Base-by-base conservation (phyloP, 2,329 filamentous ascomycete genomes). In the Sarocladium brachiariae region DNA sequence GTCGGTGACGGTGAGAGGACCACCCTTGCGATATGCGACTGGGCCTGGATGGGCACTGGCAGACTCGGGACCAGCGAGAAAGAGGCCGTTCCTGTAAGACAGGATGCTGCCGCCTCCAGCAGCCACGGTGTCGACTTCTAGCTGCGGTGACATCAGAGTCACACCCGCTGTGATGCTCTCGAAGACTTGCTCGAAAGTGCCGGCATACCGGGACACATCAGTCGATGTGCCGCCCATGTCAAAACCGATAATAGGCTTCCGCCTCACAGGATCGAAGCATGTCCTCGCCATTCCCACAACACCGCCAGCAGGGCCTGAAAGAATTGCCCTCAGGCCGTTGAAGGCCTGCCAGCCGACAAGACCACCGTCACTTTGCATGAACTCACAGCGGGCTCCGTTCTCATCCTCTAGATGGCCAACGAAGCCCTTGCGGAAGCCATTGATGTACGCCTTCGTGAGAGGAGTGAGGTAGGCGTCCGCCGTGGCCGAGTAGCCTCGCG, bases 161-260 rank as follows among this genome's bases (percentile, higher is more conserved):
- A 96, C 87, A n/a, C 90, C 91, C 0, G 91, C 91, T 1, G 89
- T 95, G 0, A 89, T 95, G 0, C 90, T 95, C 67, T 95, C 91
- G 58, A 96, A 96, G 1, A 95, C 89, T 60, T 96, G 91, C 59
- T 96, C 52, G 13, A 51, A 30, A 89, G 61, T 95, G 91, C 51
- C 87, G 76, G 16, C 88, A 59, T 92, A 96, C 47, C 91, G 77
- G 25, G 88, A 95, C 9, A 96, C 89, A 65, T 96, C 91, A 1
- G 91, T 96, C 51, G 85, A 90, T 0, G 91, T 96, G 9, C 91
- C 91, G 27, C 89, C 72, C 91, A 96, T 96, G 58, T 96, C 91
- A 61, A 96, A 96, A 0, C 91, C 91, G 59, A 96, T 96, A 2
- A 96, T 87, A 0, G 90, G 89, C 1, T 81, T 89, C 61, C 83